Evolutionary conservation across 2,329 filamentous ascomycete genomes (phyloP).

Genomic region (Penicillium rolfsii): DNA sequence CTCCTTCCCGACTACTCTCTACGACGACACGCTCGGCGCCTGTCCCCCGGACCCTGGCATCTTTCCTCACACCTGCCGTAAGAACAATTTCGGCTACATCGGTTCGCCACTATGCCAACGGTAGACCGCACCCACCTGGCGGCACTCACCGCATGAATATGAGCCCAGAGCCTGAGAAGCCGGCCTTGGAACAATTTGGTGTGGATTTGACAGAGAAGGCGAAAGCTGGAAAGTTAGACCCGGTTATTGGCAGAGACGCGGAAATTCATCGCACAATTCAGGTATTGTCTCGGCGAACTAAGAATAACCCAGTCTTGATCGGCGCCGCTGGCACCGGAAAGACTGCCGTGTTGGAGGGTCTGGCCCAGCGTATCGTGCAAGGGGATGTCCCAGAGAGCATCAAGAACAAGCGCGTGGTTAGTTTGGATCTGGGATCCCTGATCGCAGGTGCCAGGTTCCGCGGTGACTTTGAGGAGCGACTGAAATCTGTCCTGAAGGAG

Average conservation of each 20-base stretch:
- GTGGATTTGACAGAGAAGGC: constrained; percentile 86
- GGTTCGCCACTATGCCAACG: constrained; percentile 58
- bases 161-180: constrained; percentile 73
- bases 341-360: constrained; percentile 87
- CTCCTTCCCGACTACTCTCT: constrained; percentile 25
- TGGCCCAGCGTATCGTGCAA: constrained; percentile 85
- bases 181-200: constrained; percentile 87
- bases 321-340: constrained; percentile 90
- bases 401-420: constrained; percentile 88
- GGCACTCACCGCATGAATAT: constrained; percentile 94
- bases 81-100: constrained; percentile 17
- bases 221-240: constrained; percentile 87
- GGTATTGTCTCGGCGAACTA: constrained; percentile 86
- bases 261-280: constrained; percentile 96
- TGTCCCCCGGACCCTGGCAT: constrained; percentile 23
- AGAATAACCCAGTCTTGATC: constrained; percentile 95
- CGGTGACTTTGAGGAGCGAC: constrained; percentile 91
- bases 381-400: constrained; percentile 95
- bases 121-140: constrained; percentile 79
- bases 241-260: constrained; percentile 87
- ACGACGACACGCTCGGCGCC: constrained; percentile 27
- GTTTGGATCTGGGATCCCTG: constrained; percentile 84
- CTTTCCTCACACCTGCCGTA: constrained; percentile 18
- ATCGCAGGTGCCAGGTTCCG: constrained; percentile 96
- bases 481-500: constrained; percentile 89